Conservation (phyloP, 768 basidiomycete genomes). For the Hygrophorus russula region DNA sequence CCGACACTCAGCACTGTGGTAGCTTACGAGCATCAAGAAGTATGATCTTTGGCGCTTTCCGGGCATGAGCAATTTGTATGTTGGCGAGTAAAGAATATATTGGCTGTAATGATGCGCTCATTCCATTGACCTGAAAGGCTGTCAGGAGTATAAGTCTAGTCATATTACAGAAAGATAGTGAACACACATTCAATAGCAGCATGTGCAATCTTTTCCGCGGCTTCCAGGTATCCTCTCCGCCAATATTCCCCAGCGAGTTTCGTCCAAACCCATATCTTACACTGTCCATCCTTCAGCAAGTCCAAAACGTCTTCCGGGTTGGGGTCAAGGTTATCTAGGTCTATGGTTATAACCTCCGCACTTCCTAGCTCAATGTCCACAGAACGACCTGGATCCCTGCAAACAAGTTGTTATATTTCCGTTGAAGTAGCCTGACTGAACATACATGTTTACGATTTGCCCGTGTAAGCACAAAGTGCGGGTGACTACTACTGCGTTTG, state of each 20-base stretch:
- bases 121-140: slow-evolving; percentile 45
- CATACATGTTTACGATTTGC: neutral
- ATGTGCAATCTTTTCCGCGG: slow-evolving; percentile 65
- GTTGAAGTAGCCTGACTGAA: neutral
- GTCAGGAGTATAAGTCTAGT: slow-evolving; percentile 6
- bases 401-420: neutral
- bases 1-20: slow-evolving; percentile 3
- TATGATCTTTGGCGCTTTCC: slow-evolving; percentile 74
- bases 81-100: slow-evolving; percentile 80
- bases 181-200: slow-evolving; percentile 56
- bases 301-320: slow-evolving; percentile 68
- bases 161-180: neutral
- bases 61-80: slow-evolving; percentile 69
- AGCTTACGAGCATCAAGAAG: slow-evolving; percentile 63
- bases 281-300: slow-evolving; percentile 60
- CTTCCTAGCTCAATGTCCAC: slow-evolving; percentile 73
- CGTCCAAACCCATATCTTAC: slow-evolving; percentile 68
- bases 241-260: slow-evolving; percentile 84
- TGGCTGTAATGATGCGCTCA: slow-evolving; percentile 46
- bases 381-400: slow-evolving; percentile 30
- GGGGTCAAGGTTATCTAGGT: slow-evolving; percentile 78
- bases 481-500: too few species aligned
- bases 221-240: slow-evolving; percentile 62
- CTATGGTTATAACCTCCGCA: slow-evolving; percentile 82
- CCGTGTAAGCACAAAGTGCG: neutral